Conservation (phyloP, 139 green algal genomes). For the Yamagishiella unicocca region DNA sequence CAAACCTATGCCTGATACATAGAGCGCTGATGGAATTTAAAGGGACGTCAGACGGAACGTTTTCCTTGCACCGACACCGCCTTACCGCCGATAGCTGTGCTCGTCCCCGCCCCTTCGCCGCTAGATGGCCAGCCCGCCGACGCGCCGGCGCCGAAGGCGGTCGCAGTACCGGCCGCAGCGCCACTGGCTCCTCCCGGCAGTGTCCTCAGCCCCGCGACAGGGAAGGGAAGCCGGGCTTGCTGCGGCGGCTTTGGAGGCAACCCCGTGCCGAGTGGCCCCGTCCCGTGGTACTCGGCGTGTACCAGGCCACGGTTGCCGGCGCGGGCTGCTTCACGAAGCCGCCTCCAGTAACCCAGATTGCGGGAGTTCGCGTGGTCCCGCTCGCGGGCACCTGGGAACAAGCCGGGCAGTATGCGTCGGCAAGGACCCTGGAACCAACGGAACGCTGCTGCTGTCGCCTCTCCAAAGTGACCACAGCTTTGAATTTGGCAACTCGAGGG, state of each 20-base stretch:
- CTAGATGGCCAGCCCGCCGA: too few relatives aligned
- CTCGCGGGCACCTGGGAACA: conserved; percentile 13
- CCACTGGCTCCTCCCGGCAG: neutral
- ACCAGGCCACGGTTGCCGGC: conserved; percentile 7
- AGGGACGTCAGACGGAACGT: too few relatives aligned
- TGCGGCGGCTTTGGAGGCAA: neutral
- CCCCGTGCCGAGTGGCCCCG: neutral
- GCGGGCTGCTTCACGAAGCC: neutral
- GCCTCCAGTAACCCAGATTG: conserved; percentile 33
- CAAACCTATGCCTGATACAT: too few relatives aligned
- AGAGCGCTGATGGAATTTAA: too few relatives aligned
- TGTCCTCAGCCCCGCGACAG: neutral
- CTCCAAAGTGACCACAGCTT: too few relatives aligned
- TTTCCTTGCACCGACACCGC: too few relatives aligned
- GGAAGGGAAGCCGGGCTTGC: neutral
- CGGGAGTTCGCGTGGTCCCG: conserved; percentile 66
- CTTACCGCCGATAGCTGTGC: too few relatives aligned
- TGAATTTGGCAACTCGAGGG: too few relatives aligned
- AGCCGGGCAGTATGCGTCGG: neutral
- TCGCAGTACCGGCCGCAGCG: neutral
- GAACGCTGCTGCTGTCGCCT: too few relatives aligned
- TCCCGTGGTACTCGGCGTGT: conserved; percentile 11
- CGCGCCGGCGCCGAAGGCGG: neutral
- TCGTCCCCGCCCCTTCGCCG: too few relatives aligned
- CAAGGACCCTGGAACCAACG: too few relatives aligned